Evolutionary conservation across 2,329 filamentous ascomycete species (phyloP).

Genomic region (Cercospora brassicicola): DNA sequence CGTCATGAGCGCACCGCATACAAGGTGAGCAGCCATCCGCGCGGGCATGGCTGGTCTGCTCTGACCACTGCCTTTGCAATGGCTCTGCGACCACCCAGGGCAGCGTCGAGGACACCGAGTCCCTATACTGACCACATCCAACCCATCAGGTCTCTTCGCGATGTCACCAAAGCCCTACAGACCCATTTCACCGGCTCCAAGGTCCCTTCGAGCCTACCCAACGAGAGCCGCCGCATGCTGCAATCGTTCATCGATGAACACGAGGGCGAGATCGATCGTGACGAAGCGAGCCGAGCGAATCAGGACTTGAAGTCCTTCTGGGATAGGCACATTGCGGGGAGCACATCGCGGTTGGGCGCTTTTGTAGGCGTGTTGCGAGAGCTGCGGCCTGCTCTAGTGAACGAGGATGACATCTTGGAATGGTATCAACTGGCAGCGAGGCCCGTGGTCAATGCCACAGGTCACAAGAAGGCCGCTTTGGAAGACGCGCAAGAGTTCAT

Average conservation of each 20-base stretch:
- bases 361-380: constrained; percentile 68
- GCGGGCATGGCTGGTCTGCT: neutral
- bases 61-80: neutral
- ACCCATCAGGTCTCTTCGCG: constrained; percentile 48
- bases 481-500: constrained; percentile 65
- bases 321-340: constrained; percentile 61
- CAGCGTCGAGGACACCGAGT: constrained; percentile 10
- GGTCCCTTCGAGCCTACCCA: constrained; percentile 60
- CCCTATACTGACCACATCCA: constrained; percentile 13
- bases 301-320: constrained; percentile 69
- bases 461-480: constrained; percentile 63
- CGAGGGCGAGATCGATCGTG: constrained; percentile 54
- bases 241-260: constrained; percentile 65
- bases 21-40: constrained; percentile 3
- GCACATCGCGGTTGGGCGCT: constrained; percentile 59
- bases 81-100: constrained; percentile 3
- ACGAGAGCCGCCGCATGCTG: constrained; percentile 48
- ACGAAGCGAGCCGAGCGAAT: constrained; percentile 68
- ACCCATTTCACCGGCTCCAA: constrained; percentile 46
- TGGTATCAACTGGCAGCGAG: constrained; percentile 70
- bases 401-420: constrained; percentile 61
- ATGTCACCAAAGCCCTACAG: constrained; percentile 50
- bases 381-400: constrained; percentile 64
- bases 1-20: constrained; percentile 5
- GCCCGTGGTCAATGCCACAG: constrained; percentile 58